These are phyloP conservation scores for Trichophaea hybrida DNA, from an alignment of 2,329 filamentous ascomycete genomes.

Conservation along the genomic window DNA sequence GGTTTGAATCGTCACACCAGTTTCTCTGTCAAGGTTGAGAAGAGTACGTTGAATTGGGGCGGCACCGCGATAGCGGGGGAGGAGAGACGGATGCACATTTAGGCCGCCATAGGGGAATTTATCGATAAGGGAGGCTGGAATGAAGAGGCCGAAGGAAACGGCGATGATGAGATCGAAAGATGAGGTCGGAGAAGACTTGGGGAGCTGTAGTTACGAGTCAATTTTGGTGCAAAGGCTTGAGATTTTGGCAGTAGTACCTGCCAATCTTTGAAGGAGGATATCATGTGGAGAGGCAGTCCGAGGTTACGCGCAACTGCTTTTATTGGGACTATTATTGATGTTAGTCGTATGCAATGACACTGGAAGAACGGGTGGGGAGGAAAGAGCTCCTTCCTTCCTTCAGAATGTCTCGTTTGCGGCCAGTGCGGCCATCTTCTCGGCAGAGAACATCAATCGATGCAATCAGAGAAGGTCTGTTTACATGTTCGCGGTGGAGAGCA, in stretches of 20 bases:
- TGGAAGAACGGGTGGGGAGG: slow-evolving; percentile 31
- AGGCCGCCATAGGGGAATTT: slow-evolving; percentile 67
- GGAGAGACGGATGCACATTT: slow-evolving; percentile 82
- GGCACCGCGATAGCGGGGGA: slow-evolving; percentile 72
- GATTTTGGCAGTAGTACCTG: slow-evolving; percentile 36
- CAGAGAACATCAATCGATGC: slow-evolving; percentile 75
- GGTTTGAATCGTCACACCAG: slow-evolving; percentile 77
- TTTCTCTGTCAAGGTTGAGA: slow-evolving; percentile 43
- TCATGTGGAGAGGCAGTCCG: slow-evolving; percentile 53
- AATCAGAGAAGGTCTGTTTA: slow-evolving; percentile 41
- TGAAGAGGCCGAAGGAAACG: slow-evolving; percentile 85
- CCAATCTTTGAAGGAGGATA: slow-evolving; percentile 75
- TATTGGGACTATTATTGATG: slow-evolving; percentile 49
- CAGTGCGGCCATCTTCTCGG: slow-evolving; percentile 60
- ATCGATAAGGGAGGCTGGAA: slow-evolving; percentile 60
- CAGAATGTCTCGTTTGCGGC: slow-evolving; percentile 52
- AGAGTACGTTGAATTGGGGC: slow-evolving; percentile 80
- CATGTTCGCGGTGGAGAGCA: slow-evolving; percentile 50
- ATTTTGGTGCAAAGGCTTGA: not conserved
- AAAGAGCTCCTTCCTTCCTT: slow-evolving; percentile 27
- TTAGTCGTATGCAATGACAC: not conserved
- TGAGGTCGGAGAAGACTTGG: slow-evolving; percentile 47
- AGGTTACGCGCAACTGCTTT: slow-evolving; percentile 49
- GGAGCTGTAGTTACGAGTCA: slow-evolving; percentile 32
- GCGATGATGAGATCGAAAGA: slow-evolving; percentile 61